These are phyloP conservation scores for Diplogelasinospora grovesii DNA, from an alignment of 495 filamentous ascomycete genomes.

Conservation along the genomic window DNA sequence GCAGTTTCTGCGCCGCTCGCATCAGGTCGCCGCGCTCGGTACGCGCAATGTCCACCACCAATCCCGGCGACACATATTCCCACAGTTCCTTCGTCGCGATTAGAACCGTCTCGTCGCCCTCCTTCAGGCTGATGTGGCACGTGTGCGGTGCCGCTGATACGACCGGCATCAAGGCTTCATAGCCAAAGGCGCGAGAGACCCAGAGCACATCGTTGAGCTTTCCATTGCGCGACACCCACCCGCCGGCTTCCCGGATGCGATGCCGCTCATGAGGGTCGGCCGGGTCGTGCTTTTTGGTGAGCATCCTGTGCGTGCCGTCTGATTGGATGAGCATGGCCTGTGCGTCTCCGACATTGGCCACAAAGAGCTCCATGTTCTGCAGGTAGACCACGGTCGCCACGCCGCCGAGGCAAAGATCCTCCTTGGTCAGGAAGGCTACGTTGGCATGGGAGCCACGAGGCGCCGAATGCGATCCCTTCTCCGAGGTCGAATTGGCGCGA, in stretches of 20 bases:
- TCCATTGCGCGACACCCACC: constrained; percentile 89
- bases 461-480: constrained; percentile 54
- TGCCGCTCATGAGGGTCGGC: constrained; percentile 75
- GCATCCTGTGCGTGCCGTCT: constrained; percentile 67
- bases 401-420: constrained; percentile 81
- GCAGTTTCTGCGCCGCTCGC: constrained; percentile 91
- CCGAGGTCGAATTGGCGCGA: constrained; percentile 75
- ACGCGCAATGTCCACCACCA: constrained; percentile 86
- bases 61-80: constrained; percentile 82
- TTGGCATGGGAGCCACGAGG: constrained; percentile 64
- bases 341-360: constrained; percentile 92
- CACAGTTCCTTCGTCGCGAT: constrained; percentile 89
- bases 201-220: constrained; percentile 87
- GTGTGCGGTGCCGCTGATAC: constrained; percentile 89
- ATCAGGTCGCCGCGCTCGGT: constrained; percentile 80
- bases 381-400: constrained; percentile 91
- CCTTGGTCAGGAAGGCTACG: constrained; percentile 67
- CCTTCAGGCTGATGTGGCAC: constrained; percentile 67
- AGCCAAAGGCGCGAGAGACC: constrained; percentile 91
- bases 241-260: constrained; percentile 88
- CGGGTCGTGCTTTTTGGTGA: constrained; percentile 90
- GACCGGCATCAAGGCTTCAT: constrained; percentile 83
- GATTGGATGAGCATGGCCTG: constrained; percentile 90
- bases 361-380: constrained; percentile 80
- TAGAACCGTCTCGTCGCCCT: constrained; percentile 90